Evolutionary conservation across 805 yeast species (phyloP), one percentile per base, ranked within the genome.

Genomic region (Yarrowia divulgata): DNA sequence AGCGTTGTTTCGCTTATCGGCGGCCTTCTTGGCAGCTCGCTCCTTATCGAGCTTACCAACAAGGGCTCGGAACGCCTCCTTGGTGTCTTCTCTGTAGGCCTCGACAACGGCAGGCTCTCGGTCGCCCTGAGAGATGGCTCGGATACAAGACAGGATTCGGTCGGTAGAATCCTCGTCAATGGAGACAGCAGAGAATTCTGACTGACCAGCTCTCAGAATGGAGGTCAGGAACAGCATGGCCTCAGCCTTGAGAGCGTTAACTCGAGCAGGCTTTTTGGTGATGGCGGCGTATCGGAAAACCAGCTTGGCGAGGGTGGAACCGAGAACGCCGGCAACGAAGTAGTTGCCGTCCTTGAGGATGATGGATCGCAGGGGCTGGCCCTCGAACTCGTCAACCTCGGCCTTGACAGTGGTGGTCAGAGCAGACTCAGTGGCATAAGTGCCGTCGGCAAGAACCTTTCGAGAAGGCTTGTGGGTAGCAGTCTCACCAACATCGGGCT

Each of bases 101-200:
- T 82, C 72, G 71, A 89, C 88, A 13, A 81, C 74, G 68, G 78
- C 79, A 67, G 83, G 82, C 37, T 79, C 77, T 52, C 84, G 84
- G 69, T 86, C 83, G 48, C 87, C 88, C 71, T 90, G 94, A 18
- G 77, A 72, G 74, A 96, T 84, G 70, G 90, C 87, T 74, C 90
- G 88, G 74, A 95, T 86, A 77, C 94, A 93, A n/a, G 94, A 84
- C 79, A 93, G 82, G 69, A 95, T 89, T 81, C 98, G 87, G 81
- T 95, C 99, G n/a, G 90, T 87, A 2, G 98, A 91, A 80, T 96
- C 99, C 81, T 95, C 99, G 77, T 95, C 98, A 72, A 94, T 93
- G 74, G 87, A 86, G 76, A 89, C 88, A 71, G 87, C 83, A 32
- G 87, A 94, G 69, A 84, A 81, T 18, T 84, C 79, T 13, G 95